Base-by-base conservation (phyloP, 2,329 filamentous ascomycete genomes). In the Graphiopsis chlorocephala region DNA sequence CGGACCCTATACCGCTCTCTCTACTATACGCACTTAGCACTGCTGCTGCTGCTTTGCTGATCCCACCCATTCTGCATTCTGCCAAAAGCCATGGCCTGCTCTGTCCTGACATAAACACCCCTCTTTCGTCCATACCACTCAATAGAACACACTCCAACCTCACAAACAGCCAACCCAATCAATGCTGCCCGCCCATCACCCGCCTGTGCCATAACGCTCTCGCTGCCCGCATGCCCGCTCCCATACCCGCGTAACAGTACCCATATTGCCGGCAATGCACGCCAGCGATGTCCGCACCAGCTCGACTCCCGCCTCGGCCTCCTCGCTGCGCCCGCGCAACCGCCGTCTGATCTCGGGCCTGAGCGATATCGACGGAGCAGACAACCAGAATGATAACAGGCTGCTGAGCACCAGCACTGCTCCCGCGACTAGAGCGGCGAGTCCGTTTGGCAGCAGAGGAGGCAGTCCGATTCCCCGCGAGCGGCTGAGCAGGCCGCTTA, bases 321-420 rank as follows among this genome's bases (percentile, higher is more conserved):
- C 78, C 63, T 79, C 79, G 33, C 72, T 84, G 62, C 77, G 82
- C 66, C 81, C 82, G 26, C 77, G 82, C 47, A 78, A 76, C 42
- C 76, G 79, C 45, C 77, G 81, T 65, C 71, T 84, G 69, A 81
- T 83, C 59, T 83, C 81, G 14, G 77, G 75, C 23, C 69, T 83
- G 26, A 79, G 81, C 69, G 80, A 82, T 65, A 77, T 78, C 64
- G 76, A 77, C 42, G 77, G 70, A 72, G 11, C 68, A 75, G 3
- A 20, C 17, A n/a, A 8, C 17, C 31, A 73, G 75, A 65, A 71
- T 73, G 55, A 76, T 74, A 69, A 73, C 76, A 53, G 65, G 71
- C 55, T 72, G 70, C 57, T 68, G 63, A 45, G 72, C 72, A 64
- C 70, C 69, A 66, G 70, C 76, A 28, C 75, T 77, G 28, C 75